phyloP scores from a whole-genome alignment of 805 yeast genomes.

The Kurtzmaniella cleridarum region DNA sequence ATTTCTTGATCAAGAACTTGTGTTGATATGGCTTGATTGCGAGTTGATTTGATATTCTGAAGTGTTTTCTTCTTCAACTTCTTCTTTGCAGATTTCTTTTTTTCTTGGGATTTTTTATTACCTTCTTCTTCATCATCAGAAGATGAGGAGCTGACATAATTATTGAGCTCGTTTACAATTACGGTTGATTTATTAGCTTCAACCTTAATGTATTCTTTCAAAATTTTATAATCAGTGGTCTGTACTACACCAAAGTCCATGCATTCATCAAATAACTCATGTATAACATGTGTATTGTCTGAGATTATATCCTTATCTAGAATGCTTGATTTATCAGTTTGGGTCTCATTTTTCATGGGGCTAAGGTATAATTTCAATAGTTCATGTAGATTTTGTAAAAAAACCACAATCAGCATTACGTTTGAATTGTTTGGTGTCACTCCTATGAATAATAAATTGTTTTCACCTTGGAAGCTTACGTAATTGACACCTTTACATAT shows the following conservation, averaged over 20 bases:
- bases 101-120: neutral
- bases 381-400: conserved; percentile 39
- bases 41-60: conserved; percentile 28
- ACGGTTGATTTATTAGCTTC: conserved; percentile 28
- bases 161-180: conserved; percentile 2
- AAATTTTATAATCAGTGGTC: conserved; percentile 70
- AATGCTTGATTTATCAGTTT: conserved; percentile 21
- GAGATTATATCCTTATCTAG: conserved; percentile 55
- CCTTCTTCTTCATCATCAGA: conserved; percentile 8
- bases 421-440: conserved; percentile 45
- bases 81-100: conserved; percentile 7
- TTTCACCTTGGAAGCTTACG: conserved; percentile 43
- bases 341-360: neutral
- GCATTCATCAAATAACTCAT: conserved; percentile 84
- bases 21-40: conserved; percentile 30
- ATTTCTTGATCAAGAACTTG: conserved; percentile 20
- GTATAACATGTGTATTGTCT: conserved; percentile 70
- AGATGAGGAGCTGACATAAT: conserved; percentile 7
- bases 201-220: conserved; percentile 72
- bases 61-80: conserved; percentile 9
- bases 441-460: conserved; percentile 38
- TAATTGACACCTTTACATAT: conserved; percentile 47
- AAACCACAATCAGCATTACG: conserved; percentile 53
- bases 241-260: conserved; percentile 88
- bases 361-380: conserved; percentile 25